Evolutionary conservation across 768 basidiomycete species (phyloP).

Genomic region (Naganishia randhawae): DNA sequence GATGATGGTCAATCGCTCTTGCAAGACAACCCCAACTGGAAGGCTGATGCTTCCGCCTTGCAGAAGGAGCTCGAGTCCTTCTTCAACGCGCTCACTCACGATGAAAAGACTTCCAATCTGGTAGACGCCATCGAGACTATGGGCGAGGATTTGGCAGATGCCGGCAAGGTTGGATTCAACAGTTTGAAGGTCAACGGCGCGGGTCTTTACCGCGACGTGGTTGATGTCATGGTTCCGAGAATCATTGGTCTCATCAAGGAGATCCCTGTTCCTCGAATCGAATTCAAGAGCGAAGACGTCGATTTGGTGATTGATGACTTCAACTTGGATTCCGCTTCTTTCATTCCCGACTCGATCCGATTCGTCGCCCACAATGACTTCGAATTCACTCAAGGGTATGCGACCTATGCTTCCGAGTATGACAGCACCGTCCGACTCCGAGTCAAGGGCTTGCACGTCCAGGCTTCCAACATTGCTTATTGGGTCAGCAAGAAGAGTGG

Average conservation of each 20-base stretch:
- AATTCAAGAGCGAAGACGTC: conserved; percentile 51
- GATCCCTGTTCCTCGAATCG: conserved; percentile 52
- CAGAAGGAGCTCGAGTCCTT: conserved; percentile 49
- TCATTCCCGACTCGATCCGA: conserved; percentile 52
- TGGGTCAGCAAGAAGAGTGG: conserved; percentile 51
- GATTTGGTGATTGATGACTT: conserved; percentile 52
- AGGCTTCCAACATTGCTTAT: conserved; percentile 52
- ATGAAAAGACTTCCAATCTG: conserved; percentile 47
- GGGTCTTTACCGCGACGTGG: conserved; percentile 51
- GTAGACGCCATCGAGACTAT: conserved; percentile 50
- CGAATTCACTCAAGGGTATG: conserved; percentile 52
- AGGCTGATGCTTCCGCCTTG: conserved; percentile 45
- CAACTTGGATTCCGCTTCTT: conserved; percentile 50
- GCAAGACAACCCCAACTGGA: conserved; percentile 48
- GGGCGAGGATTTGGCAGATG: conserved; percentile 44
- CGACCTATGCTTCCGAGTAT: conserved; percentile 52
- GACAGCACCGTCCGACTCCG: conserved; percentile 48
- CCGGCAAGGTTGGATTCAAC: conserved; percentile 48
- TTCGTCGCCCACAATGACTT: conserved; percentile 52
- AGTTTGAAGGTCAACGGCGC: conserved; percentile 45
- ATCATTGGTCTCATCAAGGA: conserved; percentile 51
- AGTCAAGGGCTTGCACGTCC: conserved; percentile 51
- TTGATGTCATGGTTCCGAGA: conserved; percentile 51
- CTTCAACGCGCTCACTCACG: conserved; percentile 47
- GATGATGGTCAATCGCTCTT: conserved; percentile 51